Conservation (phyloP, 2,329 filamentous ascomycete genomes). For the Pyrenophora graminea region DNA sequence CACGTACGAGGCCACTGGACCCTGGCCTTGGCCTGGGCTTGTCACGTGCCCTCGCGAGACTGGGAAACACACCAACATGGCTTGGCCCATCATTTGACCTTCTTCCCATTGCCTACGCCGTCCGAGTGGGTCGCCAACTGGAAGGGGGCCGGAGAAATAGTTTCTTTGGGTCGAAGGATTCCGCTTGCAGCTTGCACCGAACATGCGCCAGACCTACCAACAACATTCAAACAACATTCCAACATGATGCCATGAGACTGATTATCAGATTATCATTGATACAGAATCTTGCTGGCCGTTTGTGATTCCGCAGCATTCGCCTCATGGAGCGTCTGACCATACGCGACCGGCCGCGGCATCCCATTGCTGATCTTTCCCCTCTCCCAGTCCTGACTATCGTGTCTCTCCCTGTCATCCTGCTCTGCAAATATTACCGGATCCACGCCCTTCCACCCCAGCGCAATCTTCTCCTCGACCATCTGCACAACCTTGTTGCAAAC, state of each 20-base stretch:
- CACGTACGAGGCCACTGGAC: constrained; percentile 17
- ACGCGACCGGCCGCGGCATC: constrained; percentile 1
- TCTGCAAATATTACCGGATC: neutral
- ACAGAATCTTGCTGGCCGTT: constrained; percentile 28
- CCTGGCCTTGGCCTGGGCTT: constrained; percentile 5
- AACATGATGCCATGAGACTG: too few species aligned
- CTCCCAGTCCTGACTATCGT: constrained; percentile 22
- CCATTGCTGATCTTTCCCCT: constrained; percentile 7
- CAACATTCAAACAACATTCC: too few species aligned
- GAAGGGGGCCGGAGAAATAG: too few species aligned
- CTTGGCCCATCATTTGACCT: too few species aligned
- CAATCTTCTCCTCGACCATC: constrained; percentile 33
- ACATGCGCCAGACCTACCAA: too few species aligned
- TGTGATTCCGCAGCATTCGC: constrained; percentile 21
- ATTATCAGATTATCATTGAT: constrained; percentile 12
- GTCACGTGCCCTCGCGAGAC: too few species aligned
- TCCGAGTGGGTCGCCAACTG: too few species aligned
- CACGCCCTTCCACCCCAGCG: constrained; percentile 1
- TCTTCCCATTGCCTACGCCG: too few species aligned
- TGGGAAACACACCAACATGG: too few species aligned
- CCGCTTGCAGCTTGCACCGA: too few species aligned
- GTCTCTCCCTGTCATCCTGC: neutral
- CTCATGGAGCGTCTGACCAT: constrained; percentile 7
- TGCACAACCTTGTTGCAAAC: constrained; percentile 42
- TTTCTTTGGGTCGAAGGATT: too few species aligned